Conservation (phyloP, 2,329 filamentous ascomycete species). For the Phialophora verrucosa region DNA sequence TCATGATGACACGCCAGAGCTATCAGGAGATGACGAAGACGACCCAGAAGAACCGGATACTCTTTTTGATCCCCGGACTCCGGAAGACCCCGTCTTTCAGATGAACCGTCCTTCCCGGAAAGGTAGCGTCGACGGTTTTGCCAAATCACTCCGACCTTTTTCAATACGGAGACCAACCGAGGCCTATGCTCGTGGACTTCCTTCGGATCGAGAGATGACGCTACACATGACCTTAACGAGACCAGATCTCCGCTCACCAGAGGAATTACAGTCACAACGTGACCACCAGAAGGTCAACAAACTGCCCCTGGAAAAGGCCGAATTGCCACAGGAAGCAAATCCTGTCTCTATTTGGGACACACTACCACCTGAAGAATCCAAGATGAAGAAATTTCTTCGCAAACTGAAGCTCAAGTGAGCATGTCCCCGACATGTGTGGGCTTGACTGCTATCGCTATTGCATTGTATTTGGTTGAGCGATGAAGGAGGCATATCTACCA, state of each 20-base stretch:
- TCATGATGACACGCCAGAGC: constrained; percentile 53
- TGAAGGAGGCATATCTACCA: constrained; percentile 2
- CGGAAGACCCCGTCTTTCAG: constrained; percentile 38
- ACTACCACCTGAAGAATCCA: constrained; percentile 47
- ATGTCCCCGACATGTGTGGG: not conserved
- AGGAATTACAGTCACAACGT: constrained; percentile 66
- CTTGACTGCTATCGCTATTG: constrained; percentile 7
- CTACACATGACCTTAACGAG: constrained; percentile 93
- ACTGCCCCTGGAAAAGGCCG: constrained; percentile 62
- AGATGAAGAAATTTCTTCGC: constrained; percentile 53
- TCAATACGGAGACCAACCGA: constrained; percentile 41
- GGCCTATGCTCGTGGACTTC: constrained; percentile 57
- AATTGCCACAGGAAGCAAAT: constrained; percentile 55
- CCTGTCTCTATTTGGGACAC: constrained; percentile 51
- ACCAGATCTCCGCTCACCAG: constrained; percentile 73
- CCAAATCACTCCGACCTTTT: constrained; percentile 20
- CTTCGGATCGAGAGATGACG: constrained; percentile 84
- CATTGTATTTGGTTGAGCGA: constrained; percentile 9
- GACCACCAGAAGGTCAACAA: constrained; percentile 67
- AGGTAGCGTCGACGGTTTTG: constrained; percentile 27
- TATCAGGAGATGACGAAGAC: constrained; percentile 48
- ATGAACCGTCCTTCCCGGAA: constrained; percentile 30
- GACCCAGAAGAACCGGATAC: constrained; percentile 36
- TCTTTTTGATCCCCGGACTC: constrained; percentile 38
- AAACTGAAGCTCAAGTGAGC: constrained; percentile 45